Evolutionary conservation across 768 basidiomycete genomes (phyloP).

Genomic region (Termitomyces sp.): DNA sequence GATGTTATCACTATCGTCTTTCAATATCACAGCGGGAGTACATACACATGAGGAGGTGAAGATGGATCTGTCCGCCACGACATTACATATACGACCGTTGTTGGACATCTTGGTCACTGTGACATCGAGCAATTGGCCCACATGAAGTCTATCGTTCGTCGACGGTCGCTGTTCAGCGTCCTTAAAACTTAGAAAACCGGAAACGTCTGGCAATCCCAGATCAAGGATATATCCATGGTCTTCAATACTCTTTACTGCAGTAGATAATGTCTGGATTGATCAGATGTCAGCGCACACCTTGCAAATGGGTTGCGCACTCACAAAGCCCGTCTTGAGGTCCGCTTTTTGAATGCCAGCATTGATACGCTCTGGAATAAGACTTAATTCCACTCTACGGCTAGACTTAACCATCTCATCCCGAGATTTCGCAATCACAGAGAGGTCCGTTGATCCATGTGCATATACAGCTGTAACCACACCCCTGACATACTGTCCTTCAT

Average conservation of each 20-base stretch:
- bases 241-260: constrained; percentile 78
- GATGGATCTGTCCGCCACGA: constrained; percentile 47
- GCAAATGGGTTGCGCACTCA: constrained; percentile 34
- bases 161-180: constrained; percentile 44
- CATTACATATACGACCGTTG: constrained; percentile 76
- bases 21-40: constrained; percentile 8
- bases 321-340: constrained; percentile 74
- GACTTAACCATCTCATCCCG: constrained; percentile 64
- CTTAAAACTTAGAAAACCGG: constrained; percentile 83
- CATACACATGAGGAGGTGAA: constrained; percentile 55
- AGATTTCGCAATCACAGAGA: constrained; percentile 50
- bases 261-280: constrained; percentile 59
- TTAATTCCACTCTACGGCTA: constrained; percentile 80
- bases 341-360: constrained; percentile 75
- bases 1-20: not conserved
- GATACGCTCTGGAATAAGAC: constrained; percentile 77
- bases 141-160: constrained; percentile 33
- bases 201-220: constrained; percentile 70
- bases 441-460: constrained; percentile 58
- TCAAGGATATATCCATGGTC: constrained; percentile 94
- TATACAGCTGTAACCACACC: constrained; percentile 69
- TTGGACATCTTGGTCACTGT: constrained; percentile 63
- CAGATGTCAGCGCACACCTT: constrained; percentile 2
- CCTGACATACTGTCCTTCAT: constrained; percentile 81
- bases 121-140: constrained; percentile 66